Base-by-base conservation (phyloP, 2,329 filamentous ascomycete species). In the Niveomyces coronatus region DNA sequence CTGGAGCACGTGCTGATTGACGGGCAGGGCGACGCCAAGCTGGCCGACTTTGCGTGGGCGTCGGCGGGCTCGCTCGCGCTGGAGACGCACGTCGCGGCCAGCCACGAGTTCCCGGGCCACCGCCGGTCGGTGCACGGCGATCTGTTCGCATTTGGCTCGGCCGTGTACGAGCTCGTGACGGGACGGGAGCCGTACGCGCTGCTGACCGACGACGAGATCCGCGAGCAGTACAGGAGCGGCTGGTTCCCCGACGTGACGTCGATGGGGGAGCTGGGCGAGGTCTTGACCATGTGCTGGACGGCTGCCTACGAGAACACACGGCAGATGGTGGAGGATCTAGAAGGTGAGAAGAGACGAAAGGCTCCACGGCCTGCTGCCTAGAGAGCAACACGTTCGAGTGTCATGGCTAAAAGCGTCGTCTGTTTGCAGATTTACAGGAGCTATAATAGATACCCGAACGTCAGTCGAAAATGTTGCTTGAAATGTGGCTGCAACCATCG, bases 61-160 rank as follows among this genome's bases (percentile, higher is more conserved):
- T 24, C 35, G 10, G 11, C 31, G 13, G 14, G 26, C 8, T 37
- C 26, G 1, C 5, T 4, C 7, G 8, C 14, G 7, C 26, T 37
- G 5, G 2, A 4, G 9, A 26, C 35, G 4, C 5, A 24, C 16
- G 3, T n/a, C 3, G 7, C 16, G 2, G 35, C 35, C 5, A 37
- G 35, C 23, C 27, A 37, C 27, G 27, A 37, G 27, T 37, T 28
- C 20, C 35, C 35, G 6, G 27, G 35, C 9, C 14, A 37, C 20
- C 35, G 35, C n/a, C 9, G 15, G 10, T 14, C 17, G 3, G 34
- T 29, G 16, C 14, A 19, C 9, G 34, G 34, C 16, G 34, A 36
- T 18, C 16, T 36, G 24, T 10, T 31, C 30, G 16, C n/a, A 20
- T 9, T 20, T 11, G 30, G 17, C 15, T n/a, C 17, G n/a, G 14